These are phyloP conservation scores for Aspergillus sp. DNA, from an alignment of 2,329 filamentous ascomycete genomes.

Conservation along the genomic window DNA sequence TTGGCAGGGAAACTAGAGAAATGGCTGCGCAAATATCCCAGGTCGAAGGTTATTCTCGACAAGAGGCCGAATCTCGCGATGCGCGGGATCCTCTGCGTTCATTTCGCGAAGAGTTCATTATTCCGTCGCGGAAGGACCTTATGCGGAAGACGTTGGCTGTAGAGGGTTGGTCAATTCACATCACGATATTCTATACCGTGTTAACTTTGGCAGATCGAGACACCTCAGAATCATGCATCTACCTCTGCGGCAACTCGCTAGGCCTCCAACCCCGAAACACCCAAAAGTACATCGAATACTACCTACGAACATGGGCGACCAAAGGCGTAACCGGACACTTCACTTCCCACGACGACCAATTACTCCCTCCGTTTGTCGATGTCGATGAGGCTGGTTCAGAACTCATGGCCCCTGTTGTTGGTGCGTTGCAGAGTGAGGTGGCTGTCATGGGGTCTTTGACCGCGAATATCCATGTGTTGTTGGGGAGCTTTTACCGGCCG, in stretches of 20 bases:
- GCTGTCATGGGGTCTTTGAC: constrained; percentile 86
- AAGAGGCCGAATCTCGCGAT: constrained; percentile 49
- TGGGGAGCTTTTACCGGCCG: constrained; percentile 78
- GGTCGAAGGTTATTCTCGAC: constrained; percentile 9
- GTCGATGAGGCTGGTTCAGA: constrained; percentile 67
- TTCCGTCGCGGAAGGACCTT: constrained; percentile 67
- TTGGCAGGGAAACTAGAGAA: too few species aligned
- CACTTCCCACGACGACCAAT: constrained; percentile 58
- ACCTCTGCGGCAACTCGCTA: constrained; percentile 85
- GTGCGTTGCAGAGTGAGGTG: constrained; percentile 65
- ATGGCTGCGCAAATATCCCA: neutral
- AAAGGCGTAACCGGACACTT: constrained; percentile 85
- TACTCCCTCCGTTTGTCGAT: constrained; percentile 67
- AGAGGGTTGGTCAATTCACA: constrained; percentile 18
- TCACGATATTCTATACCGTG: neutral
- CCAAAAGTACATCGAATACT: constrained; percentile 58
- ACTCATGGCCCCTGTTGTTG: constrained; percentile 66
- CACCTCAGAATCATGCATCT: constrained; percentile 52
- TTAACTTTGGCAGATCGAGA: constrained; percentile 16
- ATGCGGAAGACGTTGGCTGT: constrained; percentile 52
- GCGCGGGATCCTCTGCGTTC: constrained; percentile 52
- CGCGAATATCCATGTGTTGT: constrained; percentile 70
- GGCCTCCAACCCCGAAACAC: constrained; percentile 72
- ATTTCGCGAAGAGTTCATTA: constrained; percentile 65
- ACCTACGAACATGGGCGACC: constrained; percentile 75